Evolutionary conservation across 148 eudicot genomes (phyloP).

Genomic region (Tetragonia tetragonoides): DNA sequence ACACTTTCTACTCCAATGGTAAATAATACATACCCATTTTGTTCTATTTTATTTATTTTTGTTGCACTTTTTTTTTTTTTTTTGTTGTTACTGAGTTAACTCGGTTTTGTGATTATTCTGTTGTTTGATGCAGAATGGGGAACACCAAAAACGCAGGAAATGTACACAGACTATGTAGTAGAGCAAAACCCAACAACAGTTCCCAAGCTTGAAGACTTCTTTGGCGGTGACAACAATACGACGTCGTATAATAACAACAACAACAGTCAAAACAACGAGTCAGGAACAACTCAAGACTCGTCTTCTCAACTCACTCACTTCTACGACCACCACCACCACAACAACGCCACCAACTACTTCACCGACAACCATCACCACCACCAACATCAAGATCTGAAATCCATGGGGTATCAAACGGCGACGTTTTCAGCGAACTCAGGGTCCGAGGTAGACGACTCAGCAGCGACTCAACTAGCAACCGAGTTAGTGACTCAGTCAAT

Average conservation of each 20-base stretch:
- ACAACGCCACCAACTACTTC: slow-evolving; percentile 33
- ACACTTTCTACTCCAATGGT: slow-evolving; percentile 57
- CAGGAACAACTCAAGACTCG: slow-evolving; percentile 58
- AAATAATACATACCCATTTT: too few species aligned
- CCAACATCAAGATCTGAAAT: slow-evolving; percentile 41
- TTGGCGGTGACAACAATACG: slow-evolving; percentile 55
- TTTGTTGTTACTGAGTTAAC: background rate
- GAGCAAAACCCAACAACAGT: slow-evolving; percentile 27
- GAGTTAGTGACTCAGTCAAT: slow-evolving; percentile 44
- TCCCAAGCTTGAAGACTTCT: slow-evolving; percentile 83
- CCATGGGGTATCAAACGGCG: slow-evolving; percentile 23
- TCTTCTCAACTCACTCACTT: slow-evolving; percentile 69
- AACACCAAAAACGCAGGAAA: slow-evolving; percentile 29
- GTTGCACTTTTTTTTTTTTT: background rate
- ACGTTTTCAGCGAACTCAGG: slow-evolving; percentile 81
- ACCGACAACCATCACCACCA: slow-evolving; percentile 29
- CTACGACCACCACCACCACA: slow-evolving; percentile 51
- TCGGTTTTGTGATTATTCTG: background rate
- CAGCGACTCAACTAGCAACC: slow-evolving; percentile 19
- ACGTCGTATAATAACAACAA: slow-evolving; percentile 39
- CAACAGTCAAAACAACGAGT: slow-evolving; percentile 3
- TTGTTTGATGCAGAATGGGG: slow-evolving; percentile 45
- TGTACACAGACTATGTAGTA: slow-evolving; percentile 33
- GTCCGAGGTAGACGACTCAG: slow-evolving; percentile 82
- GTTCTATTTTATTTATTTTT: background rate